A percentile compares a stretch with the other conserved stretches of the same genome.
Conservation (phyloP, 306 rosid species). For the Prunus mira region DNA sequence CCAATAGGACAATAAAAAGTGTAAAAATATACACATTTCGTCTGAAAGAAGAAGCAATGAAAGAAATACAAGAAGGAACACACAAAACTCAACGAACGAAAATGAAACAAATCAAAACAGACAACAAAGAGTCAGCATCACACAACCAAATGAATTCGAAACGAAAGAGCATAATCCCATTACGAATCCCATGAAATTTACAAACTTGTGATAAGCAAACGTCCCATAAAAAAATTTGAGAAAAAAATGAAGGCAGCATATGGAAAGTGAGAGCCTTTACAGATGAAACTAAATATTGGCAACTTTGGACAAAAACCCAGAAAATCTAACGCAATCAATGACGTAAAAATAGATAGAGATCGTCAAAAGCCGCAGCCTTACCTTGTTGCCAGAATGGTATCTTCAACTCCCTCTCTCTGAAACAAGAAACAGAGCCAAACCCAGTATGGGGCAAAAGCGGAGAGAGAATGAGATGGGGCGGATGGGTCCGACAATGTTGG, state of each 20-base stretch:
- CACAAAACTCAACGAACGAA: background rate
- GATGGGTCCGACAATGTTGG: constrained; percentile 39
- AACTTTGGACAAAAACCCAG: constrained; percentile 11
- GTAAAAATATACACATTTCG: background rate
- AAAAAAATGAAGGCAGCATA: background rate
- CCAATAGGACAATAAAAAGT: background rate
- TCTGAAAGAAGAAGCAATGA: background rate
- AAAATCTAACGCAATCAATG: background rate
- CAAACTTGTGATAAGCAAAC: too few relatives aligned
- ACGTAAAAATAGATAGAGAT: background rate
- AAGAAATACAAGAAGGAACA: background rate
- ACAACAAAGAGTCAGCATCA: background rate
- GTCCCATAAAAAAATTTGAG: background rate
- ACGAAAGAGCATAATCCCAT: too few relatives aligned
- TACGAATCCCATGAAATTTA: too few relatives aligned
- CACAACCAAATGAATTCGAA: too few relatives aligned
- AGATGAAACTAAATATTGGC: background rate
- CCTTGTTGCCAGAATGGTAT: background rate
- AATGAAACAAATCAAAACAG: constrained; percentile 1
- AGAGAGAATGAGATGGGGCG: constrained; percentile 2
- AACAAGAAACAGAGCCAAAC: constrained; percentile 1
- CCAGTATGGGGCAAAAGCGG: constrained; percentile 13
- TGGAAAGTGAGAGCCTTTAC: background rate
- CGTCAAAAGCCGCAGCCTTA: background rate
- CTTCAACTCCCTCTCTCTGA: constrained; percentile 24